phyloP scores from a whole-genome alignment of 352 stramenopile genomes.

The Pilasporangium apinafurcum region DNA sequence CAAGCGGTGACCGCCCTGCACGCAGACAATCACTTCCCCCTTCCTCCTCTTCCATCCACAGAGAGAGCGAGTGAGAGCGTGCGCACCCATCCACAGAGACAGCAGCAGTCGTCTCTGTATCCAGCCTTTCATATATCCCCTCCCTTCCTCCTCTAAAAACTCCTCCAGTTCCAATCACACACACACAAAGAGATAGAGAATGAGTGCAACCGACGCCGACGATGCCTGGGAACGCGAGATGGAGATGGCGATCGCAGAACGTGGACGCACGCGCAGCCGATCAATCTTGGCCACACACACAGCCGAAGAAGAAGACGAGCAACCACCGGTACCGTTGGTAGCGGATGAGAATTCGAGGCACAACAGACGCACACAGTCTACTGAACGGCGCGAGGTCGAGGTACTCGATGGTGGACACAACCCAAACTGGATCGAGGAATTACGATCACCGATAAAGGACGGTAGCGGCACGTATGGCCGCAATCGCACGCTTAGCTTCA shows the following conservation, averaged over 20 bases:
- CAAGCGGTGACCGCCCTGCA: too few relatives aligned
- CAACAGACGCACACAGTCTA: slow-evolving; percentile 13
- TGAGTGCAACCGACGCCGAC: slow-evolving; percentile 33
- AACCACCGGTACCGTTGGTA: neutral
- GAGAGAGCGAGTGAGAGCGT: too few relatives aligned
- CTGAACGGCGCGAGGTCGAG: slow-evolving; percentile 14
- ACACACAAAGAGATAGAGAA: neutral
- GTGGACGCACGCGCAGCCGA: slow-evolving; percentile 67
- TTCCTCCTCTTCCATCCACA: neutral
- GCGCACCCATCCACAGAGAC: too few relatives aligned
- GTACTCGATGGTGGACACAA: slow-evolving; percentile 26
- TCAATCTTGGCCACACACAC: slow-evolving; percentile 71
- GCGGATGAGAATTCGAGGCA: neutral
- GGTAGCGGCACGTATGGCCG: slow-evolving; percentile 11
- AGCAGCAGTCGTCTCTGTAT: too few relatives aligned
- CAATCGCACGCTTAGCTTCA: slow-evolving; percentile 40
- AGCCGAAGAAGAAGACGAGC: slow-evolving; percentile 9
- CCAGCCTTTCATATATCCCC: too few relatives aligned
- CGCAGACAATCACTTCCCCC: neutral
- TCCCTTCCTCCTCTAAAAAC: neutral
- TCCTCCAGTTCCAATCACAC: neutral
- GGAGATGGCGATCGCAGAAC: slow-evolving; percentile 65
- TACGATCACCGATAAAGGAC: slow-evolving; percentile 5
- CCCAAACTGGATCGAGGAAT: slow-evolving; percentile 20
- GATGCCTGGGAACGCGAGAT: slow-evolving; percentile 76